Evolutionary conservation across 352 stramenopile genomes (phyloP).

Genomic region (Globisporangium solare): DNA sequence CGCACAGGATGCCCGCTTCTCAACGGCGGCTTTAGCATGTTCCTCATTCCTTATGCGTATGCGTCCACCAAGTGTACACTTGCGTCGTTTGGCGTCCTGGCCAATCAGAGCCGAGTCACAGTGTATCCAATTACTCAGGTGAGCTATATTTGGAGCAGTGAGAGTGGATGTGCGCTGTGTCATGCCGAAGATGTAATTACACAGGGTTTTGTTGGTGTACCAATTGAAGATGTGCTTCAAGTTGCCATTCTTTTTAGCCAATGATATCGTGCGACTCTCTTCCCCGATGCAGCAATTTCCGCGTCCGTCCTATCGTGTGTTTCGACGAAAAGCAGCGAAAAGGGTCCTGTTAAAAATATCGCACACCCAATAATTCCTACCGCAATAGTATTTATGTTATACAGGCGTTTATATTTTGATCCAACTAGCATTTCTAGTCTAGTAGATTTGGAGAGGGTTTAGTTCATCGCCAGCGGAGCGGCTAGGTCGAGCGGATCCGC

Average conservation of each 20-base stretch:
- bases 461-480: neutral
- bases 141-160: neutral
- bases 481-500: neutral
- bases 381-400: neutral
- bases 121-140: no score
- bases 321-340: slow-evolving; percentile 6
- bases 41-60: no score
- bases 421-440: neutral
- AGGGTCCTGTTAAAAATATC: neutral
- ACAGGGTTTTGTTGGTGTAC: neutral
- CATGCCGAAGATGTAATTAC: neutral
- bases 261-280: neutral
- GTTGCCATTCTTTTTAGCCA: slow-evolving; percentile 5
- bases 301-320: slow-evolving; percentile 15
- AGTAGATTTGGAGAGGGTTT: neutral
- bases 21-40: no score
- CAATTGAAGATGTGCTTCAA: slow-evolving; percentile 7
- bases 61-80: no score
- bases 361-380: neutral
- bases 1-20: no score
- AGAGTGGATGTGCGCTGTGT: neutral
- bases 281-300: neutral
- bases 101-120: no score
- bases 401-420: neutral
- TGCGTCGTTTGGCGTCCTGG: no score